A percentile compares a stretch with the other conserved stretches of the same genome.
These are phyloP conservation scores for Starmerella etchellsii DNA, from an alignment of 805 yeast genomes.

Conservation along the genomic window DNA sequence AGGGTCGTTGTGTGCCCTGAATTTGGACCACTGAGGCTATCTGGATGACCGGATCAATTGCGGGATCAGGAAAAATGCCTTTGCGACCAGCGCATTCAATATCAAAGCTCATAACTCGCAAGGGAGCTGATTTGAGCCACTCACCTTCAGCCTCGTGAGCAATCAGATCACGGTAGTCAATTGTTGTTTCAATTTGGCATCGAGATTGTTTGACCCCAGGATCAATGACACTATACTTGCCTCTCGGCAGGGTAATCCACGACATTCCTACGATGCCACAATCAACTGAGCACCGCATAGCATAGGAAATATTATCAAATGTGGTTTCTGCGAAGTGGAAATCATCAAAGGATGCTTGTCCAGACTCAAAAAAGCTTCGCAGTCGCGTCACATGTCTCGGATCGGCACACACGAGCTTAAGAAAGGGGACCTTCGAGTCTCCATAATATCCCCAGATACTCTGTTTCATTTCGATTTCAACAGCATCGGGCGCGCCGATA, in stretches of 20 bases:
- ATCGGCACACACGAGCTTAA: constrained; percentile 56
- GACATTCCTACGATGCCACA: constrained; percentile 88
- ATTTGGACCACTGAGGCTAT: constrained; percentile 87
- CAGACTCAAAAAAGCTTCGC: constrained; percentile 73
- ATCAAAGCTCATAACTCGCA: constrained; percentile 86
- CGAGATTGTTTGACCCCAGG: constrained; percentile 38
- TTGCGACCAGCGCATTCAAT: constrained; percentile 97
- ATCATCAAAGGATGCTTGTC: constrained; percentile 3
- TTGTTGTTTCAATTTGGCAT: constrained; percentile 72
- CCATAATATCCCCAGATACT: constrained; percentile 91
- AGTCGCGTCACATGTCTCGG: constrained; percentile 55
- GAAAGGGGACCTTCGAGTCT: constrained; percentile 61
- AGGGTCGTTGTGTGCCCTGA: constrained; percentile 76
- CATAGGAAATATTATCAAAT: constrained; percentile 80
- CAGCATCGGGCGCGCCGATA: constrained; percentile 13
- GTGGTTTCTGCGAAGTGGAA: constrained; percentile 29
- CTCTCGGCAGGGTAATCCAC: constrained; percentile 82
- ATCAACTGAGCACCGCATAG: constrained; percentile 82
- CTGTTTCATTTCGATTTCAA: constrained; percentile 61
- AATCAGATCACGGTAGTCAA: constrained; percentile 54
- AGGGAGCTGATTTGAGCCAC: constrained; percentile 85
- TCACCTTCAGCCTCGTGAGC: constrained; percentile 87
- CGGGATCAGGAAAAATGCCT: constrained; percentile 93
- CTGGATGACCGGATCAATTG: constrained; percentile 86
- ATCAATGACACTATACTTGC: constrained; percentile 36